Evolutionary conservation across 73 alveolate species (phyloP).

Genomic region (Durusdinium trenchii): DNA sequence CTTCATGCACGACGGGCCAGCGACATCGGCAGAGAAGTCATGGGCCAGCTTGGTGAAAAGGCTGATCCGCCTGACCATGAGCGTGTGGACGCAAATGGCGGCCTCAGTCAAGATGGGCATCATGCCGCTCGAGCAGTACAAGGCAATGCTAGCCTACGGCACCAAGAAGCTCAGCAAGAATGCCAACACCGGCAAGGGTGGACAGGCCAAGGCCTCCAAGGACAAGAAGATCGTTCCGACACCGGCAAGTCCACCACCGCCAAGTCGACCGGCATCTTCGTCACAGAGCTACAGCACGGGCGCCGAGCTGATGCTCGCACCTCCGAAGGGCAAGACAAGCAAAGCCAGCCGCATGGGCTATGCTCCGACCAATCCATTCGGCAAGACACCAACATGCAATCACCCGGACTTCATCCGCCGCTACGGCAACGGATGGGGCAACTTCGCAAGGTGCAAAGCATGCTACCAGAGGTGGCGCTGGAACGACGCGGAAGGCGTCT

Average conservation of each 20-base stretch:
- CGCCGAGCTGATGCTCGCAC: background rate
- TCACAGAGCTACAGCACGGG: too few species aligned
- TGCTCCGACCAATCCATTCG: background rate
- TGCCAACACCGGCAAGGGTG: background rate
- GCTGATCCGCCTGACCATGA: background rate
- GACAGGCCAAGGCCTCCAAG: background rate
- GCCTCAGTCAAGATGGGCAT: background rate
- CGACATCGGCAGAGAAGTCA: background rate
- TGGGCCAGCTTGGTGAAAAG: background rate
- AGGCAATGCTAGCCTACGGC: background rate
- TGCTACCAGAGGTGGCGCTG: background rate
- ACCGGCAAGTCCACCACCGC: background rate
- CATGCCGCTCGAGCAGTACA: background rate
- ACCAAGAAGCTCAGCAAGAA: background rate
- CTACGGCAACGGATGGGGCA: constrained; percentile 11
- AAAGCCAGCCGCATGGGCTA: too few species aligned
- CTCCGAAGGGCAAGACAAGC: background rate
- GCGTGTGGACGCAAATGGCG: background rate
- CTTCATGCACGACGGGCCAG: background rate
- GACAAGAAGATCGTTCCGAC: background rate
- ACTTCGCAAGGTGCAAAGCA: background rate
- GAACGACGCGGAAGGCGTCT: background rate
- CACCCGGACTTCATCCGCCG: background rate
- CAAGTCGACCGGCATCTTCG: background rate
- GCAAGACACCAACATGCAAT: background rate